Evolutionary conservation across 1,284 basidiomycete species (phyloP), one percentile per base, ranked within the genome.

Genomic region (Moniliophthora roreri): DNA sequence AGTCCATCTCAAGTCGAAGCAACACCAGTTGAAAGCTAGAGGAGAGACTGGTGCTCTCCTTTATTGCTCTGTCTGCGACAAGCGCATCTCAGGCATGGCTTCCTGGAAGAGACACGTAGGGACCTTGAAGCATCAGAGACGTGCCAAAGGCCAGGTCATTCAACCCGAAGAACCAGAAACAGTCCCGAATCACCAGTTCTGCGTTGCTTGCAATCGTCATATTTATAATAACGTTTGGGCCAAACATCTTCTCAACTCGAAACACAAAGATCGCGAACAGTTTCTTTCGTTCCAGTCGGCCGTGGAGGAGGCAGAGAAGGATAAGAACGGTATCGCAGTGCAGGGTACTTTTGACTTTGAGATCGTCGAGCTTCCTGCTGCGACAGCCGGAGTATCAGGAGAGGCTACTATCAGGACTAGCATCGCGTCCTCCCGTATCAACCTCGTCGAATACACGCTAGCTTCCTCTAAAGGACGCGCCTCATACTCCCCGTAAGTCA

Each of bases 141-240:
- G 28, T 15, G 53, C 39, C 46, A 42, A 11, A 38, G 23, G 6
- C 28, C 60, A 23, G 46, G 56, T 24, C 42, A 59, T 73, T 3
- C 60, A 62, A 18, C 72, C 73, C 2, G 67, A 71, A 49, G 63
- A 63, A 16, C 63, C 65, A 13, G 61, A 56, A 0, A 37, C 62
- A 1, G 62, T 66, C n/a, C 60, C 61, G 0, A 64, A 60, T 1
- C 61, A 66, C 7, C 64, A 60, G 6, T 68, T 69, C 36, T 82
- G 79, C 55, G 58, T 68, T 3, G 52, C 72, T 0, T 81, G 79
- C 60, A 69, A 71, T 28, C 42, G 55, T 0, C 67, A 70, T 26
- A 63, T 77, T 11, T 50, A 54, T 0, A 58, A 63, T 34, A 24
- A 48, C 0, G n/a, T 55, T 28, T 77, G 73, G 75, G 37, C 54